Conservation (phyloP, 2,329 filamentous ascomycete species). For the Cryoendolithus antarcticus region DNA sequence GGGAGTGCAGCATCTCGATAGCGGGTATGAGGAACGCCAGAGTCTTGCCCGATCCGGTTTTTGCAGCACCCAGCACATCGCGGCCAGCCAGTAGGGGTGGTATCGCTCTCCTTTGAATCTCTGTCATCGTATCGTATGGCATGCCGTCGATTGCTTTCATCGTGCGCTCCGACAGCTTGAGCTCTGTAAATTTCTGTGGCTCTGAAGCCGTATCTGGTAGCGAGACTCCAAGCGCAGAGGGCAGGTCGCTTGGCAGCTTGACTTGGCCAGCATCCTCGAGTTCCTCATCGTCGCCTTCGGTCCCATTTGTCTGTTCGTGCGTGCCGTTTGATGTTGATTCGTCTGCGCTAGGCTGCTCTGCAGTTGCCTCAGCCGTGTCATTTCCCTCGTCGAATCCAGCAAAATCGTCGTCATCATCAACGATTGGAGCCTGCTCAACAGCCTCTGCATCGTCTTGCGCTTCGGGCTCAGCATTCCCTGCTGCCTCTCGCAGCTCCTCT, state of each 20-base stretch:
- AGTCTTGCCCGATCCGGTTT: slow-evolving; percentile 94
- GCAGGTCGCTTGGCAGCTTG: slow-evolving; percentile 35
- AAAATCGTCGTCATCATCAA: slow-evolving; percentile 19
- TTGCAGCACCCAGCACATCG: slow-evolving; percentile 88
- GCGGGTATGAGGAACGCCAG: slow-evolving; percentile 88
- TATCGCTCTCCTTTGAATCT: slow-evolving; percentile 80
- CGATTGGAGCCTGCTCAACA: slow-evolving; percentile 11
- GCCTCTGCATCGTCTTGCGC: slow-evolving; percentile 10
- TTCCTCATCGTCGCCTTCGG: slow-evolving; percentile 20
- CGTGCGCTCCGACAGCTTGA: slow-evolving; percentile 79
- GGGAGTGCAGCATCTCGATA: slow-evolving; percentile 78
- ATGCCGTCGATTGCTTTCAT: slow-evolving; percentile 81
- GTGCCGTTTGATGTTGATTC: slow-evolving; percentile 2
- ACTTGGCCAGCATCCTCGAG: slow-evolving; percentile 23
- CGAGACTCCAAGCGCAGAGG: slow-evolving; percentile 42
- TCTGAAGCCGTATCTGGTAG: slow-evolving; percentile 48
- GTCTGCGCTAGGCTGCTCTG: too few species aligned
- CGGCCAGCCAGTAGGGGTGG: slow-evolving; percentile 78
- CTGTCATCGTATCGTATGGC: slow-evolving; percentile 91
- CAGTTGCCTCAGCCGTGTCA: slow-evolving; percentile 17
- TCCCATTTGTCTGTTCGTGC: slow-evolving; percentile 21
- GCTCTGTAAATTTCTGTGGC: slow-evolving; percentile 61
- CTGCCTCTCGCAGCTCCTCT: slow-evolving; percentile 4
- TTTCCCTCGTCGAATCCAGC: slow-evolving; percentile 26
- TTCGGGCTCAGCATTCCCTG: slow-evolving; percentile 4